Base-by-base conservation (phyloP, 805 yeast species). In the Starmera amethionina region DNA sequence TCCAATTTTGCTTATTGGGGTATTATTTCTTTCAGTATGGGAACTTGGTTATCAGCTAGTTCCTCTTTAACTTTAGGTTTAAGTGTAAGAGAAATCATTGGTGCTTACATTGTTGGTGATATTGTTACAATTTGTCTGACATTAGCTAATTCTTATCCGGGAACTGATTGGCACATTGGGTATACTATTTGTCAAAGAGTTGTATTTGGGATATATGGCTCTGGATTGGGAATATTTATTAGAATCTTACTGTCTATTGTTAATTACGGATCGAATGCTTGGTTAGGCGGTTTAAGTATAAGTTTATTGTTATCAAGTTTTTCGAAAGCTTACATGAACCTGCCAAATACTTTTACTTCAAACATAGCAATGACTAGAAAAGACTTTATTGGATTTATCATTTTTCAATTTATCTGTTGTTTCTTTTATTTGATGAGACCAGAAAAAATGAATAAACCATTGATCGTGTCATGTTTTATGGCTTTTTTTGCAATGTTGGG, bases 81-180 rank as follows among this genome's bases (percentile, higher is more conserved):
- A 40, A 60, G 65, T 32, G 68, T 71, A 35, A 60, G 66, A 5
- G 69, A 71, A 38, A 62, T 72, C 8, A 64, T 74, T 51, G 69
- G 71, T 9, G 62, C 67, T 16, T 50, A 54, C 49, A 45, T 49
- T 30, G 46, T 74, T n/a, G 77, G 73, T 29, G 73, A 72, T 51
- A 46, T 67, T 5, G 45, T 74, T 13, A 69, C 74, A 13, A 56
- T 68, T 34, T 14, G 59, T 5, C 63, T 67, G 42, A 69, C 77
- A 13, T 47, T 68, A 32, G 62, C 70, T 11, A 72, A 71, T 49
- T 66, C 73, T 15, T 63, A 59, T 38, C 74, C 71, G 0, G 79
- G 79, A 35, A 51, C 57, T 14, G 65, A 70, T 36, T 73, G 67
- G 60, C 76, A 72, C 51, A 64, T 70, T 34, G 75, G 73, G 19